phyloP scores from a whole-genome alignment of 176 grass and related monocot species.

The Cymbopogon citratus region DNA sequence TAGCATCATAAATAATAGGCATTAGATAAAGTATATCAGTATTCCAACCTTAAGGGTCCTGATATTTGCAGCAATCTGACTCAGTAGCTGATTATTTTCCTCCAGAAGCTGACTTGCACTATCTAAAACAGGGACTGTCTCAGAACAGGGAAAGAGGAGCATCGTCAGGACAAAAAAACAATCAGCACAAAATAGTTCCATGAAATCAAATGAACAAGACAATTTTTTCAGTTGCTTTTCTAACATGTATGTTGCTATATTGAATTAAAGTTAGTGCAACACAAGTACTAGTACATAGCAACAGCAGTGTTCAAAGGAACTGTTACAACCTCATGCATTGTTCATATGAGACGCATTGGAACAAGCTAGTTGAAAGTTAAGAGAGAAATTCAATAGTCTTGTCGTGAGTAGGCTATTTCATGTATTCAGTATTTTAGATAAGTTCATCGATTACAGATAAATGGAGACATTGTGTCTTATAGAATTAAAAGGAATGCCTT shows the following conservation, averaged over 20 bases:
- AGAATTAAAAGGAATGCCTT: not conserved
- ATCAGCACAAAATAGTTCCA: slow-evolving; percentile 11
- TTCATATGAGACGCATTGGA: not conserved
- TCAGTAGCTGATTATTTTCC: slow-evolving; percentile 63
- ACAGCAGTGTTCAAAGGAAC: not conserved
- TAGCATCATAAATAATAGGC: not conserved
- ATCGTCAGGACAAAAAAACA: not conserved
- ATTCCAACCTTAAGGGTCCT: slow-evolving; percentile 49
- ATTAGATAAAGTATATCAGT: not conserved
- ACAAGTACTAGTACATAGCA: not conserved
- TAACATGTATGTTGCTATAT: not conserved
- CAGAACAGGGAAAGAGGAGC: slow-evolving; percentile 3
- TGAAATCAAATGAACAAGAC: not conserved
- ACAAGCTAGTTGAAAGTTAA: not conserved
- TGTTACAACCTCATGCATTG: not conserved
- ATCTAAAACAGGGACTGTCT: slow-evolving; percentile 46
- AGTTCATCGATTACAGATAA: not conserved
- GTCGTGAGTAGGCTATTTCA: not conserved
- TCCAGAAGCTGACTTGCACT: slow-evolving; percentile 57
- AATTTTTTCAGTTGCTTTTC: not conserved
- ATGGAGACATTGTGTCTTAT: not conserved
- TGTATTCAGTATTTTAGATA: not conserved
- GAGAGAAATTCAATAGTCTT: not conserved
- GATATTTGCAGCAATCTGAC: slow-evolving; percentile 69
- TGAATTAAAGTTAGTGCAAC: not conserved